Percentiles rank a stretch among this genome's conserved stretches.
These are phyloP conservation scores for Tremella mesenterica DNA, from an alignment of 768 basidiomycete species.

Conservation along the genomic window DNA sequence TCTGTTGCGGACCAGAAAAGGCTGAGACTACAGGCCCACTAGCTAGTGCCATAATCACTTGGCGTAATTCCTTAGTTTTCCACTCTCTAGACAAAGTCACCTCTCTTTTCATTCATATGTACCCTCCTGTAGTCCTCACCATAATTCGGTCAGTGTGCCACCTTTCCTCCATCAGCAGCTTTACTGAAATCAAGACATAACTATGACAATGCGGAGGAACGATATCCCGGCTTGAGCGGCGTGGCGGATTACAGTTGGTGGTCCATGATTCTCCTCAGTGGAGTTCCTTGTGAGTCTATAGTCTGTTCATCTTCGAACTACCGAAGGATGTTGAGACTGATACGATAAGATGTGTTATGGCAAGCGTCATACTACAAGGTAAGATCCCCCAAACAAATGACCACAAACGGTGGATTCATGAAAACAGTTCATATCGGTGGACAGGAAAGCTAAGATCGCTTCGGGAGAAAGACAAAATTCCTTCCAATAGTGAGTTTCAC, in stretches of 20 bases:
- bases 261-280: conserved; percentile 66
- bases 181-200: conserved; percentile 58
- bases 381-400: neutral
- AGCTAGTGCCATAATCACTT: conserved; percentile 91
- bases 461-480: conserved; percentile 87
- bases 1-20: neutral
- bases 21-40: conserved; percentile 52
- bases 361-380: conserved; percentile 83
- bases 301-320: neutral
- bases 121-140: conserved; percentile 81
- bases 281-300: conserved; percentile 66
- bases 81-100: conserved; percentile 96
- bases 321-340: too few relatives aligned
- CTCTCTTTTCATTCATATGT: conserved; percentile 83
- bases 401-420: conserved; percentile 4
- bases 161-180: neutral
- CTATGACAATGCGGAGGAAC: conserved; percentile 65
- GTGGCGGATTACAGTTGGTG: conserved; percentile 64
- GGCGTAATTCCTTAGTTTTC: conserved; percentile 97
- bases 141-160: conserved; percentile 52
- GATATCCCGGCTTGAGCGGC: conserved; percentile 74
- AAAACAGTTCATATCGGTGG: conserved; percentile 65
- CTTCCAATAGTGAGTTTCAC: conserved; percentile 54
- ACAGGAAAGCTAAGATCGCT: conserved; percentile 78
- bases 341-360: conserved; percentile 69